phyloP scores from a whole-genome alignment of 768 basidiomycete genomes.

The Lactarius akahatsu region DNA sequence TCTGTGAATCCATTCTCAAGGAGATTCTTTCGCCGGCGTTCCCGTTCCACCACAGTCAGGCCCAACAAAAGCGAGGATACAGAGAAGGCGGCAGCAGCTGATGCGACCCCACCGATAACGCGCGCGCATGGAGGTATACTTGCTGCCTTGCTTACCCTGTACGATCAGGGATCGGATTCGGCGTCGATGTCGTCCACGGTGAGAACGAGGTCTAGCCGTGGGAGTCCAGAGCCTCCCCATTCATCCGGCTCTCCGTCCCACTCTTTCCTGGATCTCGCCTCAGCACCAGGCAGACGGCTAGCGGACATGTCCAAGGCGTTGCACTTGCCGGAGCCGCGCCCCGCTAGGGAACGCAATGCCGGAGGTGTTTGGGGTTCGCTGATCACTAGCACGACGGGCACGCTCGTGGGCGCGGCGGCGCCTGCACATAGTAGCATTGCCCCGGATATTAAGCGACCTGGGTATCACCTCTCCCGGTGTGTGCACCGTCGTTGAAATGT shows the following conservation, averaged over 20 bases:
- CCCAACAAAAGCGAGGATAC: conserved; percentile 13
- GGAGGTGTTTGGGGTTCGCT: conserved; percentile 71
- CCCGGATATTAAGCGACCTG: conserved; percentile 60
- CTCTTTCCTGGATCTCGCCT: conserved; percentile 22
- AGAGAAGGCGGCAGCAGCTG: conserved; percentile 19
- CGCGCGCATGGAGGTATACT: conserved; percentile 52
- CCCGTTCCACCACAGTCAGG: neutral
- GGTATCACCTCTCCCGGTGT: conserved; percentile 65
- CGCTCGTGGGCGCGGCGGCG: conserved; percentile 59
- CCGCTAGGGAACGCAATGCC: conserved; percentile 45
- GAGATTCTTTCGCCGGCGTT: conserved; percentile 9
- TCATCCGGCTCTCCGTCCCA: conserved; percentile 10
- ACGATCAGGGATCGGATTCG: conserved; percentile 41
- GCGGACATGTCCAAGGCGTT: conserved; percentile 21
- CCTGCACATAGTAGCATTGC: conserved; percentile 50
- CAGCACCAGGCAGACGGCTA: conserved; percentile 13
- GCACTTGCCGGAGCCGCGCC: conserved; percentile 29
- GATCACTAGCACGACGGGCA: conserved; percentile 61
- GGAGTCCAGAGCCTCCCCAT: conserved; percentile 31
- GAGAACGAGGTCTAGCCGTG: conserved; percentile 30
- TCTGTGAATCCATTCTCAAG: conserved; percentile 31
- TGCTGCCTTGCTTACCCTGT: conserved; percentile 63
- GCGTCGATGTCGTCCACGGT: conserved; percentile 14
- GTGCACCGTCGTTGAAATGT: neutral
- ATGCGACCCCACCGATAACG: conserved; percentile 28